Percentiles rank a stretch among this genome's conserved stretches.
Evolutionary conservation across 2,329 filamentous ascomycete genomes (phyloP).

Genomic region (Monosporascus sp.): DNA sequence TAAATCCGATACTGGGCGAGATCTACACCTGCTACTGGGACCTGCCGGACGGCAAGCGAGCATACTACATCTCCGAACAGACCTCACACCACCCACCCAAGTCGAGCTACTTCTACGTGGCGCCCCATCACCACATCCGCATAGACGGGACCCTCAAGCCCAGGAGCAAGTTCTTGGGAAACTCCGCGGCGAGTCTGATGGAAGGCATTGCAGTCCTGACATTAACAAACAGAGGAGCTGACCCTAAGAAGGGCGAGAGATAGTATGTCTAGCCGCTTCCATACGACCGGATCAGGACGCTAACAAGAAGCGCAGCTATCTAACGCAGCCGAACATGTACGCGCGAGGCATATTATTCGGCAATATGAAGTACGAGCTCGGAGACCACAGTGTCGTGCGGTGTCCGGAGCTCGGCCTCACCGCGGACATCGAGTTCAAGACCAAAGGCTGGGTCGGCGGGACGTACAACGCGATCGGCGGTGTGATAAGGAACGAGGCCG

Average conservation of each 20-base stretch:
- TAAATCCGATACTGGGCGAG: conserved; percentile 95
- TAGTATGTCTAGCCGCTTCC: conserved; percentile 59
- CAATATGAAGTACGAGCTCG: conserved; percentile 99
- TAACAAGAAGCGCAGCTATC: conserved; percentile 52
- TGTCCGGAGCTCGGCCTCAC: conserved; percentile 83
- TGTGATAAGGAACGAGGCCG: conserved; percentile 80
- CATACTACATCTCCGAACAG: conserved; percentile 96
- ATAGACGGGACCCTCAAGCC: conserved; percentile 96
- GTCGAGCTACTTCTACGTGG: conserved; percentile 99
- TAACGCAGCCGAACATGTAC: conserved; percentile 99
- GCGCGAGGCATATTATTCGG: conserved; percentile 93
- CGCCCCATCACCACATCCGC: conserved; percentile 84
- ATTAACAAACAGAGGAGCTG: conserved; percentile 69
- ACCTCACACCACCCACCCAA: conserved; percentile 98
- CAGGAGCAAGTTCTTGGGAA: conserved; percentile 89
- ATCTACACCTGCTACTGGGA: conserved; percentile 96
- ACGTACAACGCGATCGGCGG: conserved; percentile 96
- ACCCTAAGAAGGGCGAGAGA: conserved; percentile 66
- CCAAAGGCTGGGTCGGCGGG: conserved; percentile 93
- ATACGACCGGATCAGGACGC: background rate
- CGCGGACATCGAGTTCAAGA: conserved; percentile 96
- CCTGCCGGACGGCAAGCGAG: conserved; percentile 73
- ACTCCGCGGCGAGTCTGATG: conserved; percentile 97
- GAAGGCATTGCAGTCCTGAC: conserved; percentile 87
- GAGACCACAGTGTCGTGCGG: conserved; percentile 87